Percentiles rank a stretch among this genome's conserved stretches.
These are phyloP conservation scores for Aspergillus taichungensis DNA, from an alignment of 495 filamentous ascomycete species.

Conservation along the genomic window DNA sequence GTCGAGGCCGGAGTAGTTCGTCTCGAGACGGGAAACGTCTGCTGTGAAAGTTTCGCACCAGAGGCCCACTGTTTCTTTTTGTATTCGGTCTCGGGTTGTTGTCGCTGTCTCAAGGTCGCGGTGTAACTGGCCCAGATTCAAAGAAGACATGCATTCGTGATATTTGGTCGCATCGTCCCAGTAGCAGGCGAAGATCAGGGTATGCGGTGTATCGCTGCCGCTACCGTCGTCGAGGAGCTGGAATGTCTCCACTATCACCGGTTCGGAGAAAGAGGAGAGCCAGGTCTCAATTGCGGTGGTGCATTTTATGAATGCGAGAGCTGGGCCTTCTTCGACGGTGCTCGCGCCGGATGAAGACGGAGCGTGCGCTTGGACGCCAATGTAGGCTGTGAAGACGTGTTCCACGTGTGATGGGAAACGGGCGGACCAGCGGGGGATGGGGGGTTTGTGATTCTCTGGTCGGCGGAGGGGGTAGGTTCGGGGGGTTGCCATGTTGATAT, in stretches of 20 bases:
- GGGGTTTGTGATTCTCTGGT: constrained; percentile 6
- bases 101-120: background rate
- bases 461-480: constrained; percentile 1
- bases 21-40: constrained; percentile 9
- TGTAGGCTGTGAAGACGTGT: constrained; percentile 11
- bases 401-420: background rate
- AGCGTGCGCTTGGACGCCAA: constrained; percentile 11
- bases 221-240: constrained; percentile 8
- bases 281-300: constrained; percentile 1
- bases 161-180: constrained; percentile 7
- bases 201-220: constrained; percentile 1
- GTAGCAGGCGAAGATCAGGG: constrained; percentile 14
- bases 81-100: background rate
- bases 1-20: constrained; percentile 15
- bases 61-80: constrained; percentile 2
- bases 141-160: background rate
- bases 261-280: too few relatives aligned
- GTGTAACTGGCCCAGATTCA: constrained; percentile 3
- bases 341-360: too few relatives aligned
- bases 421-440: constrained; percentile 7
- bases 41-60: constrained; percentile 11
- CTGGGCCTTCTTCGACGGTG: too few relatives aligned
- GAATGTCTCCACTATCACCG: constrained; percentile 10
- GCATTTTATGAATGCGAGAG: background rate
- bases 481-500: too few relatives aligned